phyloP scores from a whole-genome alignment of 2,329 filamentous ascomycete genomes.

The Talaromyces sp. region DNA sequence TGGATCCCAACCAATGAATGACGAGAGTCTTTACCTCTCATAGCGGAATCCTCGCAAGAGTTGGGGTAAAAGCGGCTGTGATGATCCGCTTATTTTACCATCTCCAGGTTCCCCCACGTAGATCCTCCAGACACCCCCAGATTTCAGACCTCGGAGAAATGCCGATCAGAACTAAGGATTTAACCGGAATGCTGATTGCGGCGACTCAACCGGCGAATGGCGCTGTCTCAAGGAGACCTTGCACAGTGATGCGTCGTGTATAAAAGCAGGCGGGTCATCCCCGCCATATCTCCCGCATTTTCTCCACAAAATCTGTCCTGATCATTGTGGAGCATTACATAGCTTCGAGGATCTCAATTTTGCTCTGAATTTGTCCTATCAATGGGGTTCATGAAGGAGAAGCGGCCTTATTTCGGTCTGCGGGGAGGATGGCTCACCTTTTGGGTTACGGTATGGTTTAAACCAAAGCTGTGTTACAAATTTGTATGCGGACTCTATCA shows the following conservation, averaged over 20 bases:
- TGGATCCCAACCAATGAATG: no score
- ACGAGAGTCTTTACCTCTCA: no score
- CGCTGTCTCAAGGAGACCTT: background rate
- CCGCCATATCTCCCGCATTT: background rate
- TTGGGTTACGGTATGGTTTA: constrained; percentile 51
- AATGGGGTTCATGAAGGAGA: constrained; percentile 12
- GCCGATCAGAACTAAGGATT: background rate
- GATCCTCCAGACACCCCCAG: background rate
- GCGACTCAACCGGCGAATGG: background rate
- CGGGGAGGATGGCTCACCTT: constrained; percentile 60
- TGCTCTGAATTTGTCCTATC: background rate
- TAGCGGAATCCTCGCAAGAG: no score
- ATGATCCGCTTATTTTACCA: background rate
- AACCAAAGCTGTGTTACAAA: background rate
- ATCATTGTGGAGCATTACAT: no score
- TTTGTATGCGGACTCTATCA: background rate
- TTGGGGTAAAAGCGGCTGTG: no score
- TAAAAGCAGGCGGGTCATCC: background rate
- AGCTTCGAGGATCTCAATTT: background rate
- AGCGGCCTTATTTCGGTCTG: constrained; percentile 55
- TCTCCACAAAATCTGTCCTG: background rate
- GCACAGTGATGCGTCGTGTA: background rate
- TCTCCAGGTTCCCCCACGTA: background rate
- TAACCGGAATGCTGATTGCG: background rate
- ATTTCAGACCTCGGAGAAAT: background rate